Evolutionary conservation across 306 rosid species (phyloP), one percentile per base, ranked within the genome.

Genomic region (Vigna reflexopilosa): DNA sequence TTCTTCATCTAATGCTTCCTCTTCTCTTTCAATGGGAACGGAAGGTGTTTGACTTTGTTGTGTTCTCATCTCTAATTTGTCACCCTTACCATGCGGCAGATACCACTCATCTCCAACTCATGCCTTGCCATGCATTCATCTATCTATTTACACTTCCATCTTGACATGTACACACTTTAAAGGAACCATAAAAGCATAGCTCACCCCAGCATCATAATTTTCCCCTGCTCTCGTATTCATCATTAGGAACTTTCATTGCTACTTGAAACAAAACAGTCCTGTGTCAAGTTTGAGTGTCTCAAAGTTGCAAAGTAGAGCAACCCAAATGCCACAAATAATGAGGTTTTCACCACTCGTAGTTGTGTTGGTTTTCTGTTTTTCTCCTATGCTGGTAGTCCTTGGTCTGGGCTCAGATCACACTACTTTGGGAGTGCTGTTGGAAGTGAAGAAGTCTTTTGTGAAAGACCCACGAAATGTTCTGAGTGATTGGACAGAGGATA

Each of bases 381-480:
- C 72, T 40, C 61, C 81, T 64, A 70, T 45, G 28, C 62, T 65
- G n/a, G 40, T 76, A 17, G 85, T 83, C 19, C 32, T 78, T 44
- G 79, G 92, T 22, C 34, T 75, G 8, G 80, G 44, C 6, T 71
- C 82, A 9, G 87, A 88, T 26, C 81, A 71, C 0, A 70, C 86
- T 30, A 88, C 89, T 65, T 77, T 93, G 71, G 77, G 58, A 13
- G 73, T 91, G 57, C 94, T 95, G 80, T 84, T 93, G 88, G 91
- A 93, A 86, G 87, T 88, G 52, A 95, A 83, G 89, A 80, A 72
- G 52, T 88, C 94, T 1, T 82, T 95, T 77, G 59, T 71, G 17
- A 72, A 83, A 40, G 97, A 95, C 90, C 91, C 96, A 22, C 64
- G 83, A 48, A 80, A 63, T 3, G 93, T 88, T 78, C 78, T 95